Percentiles rank a stretch among this genome's conserved stretches.
phyloP scores from a whole-genome alignment of 1,284 basidiomycete species.

The Cutaneotrichosporon dermatis region DNA sequence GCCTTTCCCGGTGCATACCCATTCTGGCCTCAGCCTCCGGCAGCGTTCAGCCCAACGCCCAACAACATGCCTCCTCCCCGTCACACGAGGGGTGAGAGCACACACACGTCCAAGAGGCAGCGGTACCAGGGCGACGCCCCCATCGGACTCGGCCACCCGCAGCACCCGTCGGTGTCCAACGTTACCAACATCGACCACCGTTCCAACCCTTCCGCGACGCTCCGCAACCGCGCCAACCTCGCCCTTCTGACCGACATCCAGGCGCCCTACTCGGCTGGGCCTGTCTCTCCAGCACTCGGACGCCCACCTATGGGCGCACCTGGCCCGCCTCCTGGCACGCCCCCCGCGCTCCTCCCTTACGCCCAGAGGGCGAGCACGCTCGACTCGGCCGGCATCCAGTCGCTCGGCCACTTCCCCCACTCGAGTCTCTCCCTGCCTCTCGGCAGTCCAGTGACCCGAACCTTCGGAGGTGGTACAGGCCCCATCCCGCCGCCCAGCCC shows the following conservation, averaged over 20 bases:
- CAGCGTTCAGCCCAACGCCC: not conserved
- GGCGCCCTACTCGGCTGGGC: not conserved
- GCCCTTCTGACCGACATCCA: not conserved
- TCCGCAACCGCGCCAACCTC: constrained; percentile 1
- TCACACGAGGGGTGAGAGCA: not conserved
- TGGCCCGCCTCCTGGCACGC: not conserved
- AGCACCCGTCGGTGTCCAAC: not conserved
- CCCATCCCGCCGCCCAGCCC: constrained; percentile 1
- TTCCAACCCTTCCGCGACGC: not conserved
- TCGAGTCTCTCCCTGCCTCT: constrained; percentile 14
- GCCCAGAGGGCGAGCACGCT: not conserved
- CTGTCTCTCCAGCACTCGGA: not conserved
- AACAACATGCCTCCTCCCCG: not conserved
- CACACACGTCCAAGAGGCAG: not conserved
- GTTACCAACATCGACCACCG: not conserved
- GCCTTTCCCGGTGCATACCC: constrained; percentile 12
- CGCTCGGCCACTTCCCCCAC: constrained; percentile 15
- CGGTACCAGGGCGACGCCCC: not conserved
- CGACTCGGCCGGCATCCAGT: not conserved
- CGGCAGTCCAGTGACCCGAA: not conserved
- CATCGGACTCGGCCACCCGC: not conserved
- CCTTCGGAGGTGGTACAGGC: not conserved
- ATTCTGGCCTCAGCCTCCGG: constrained; percentile 8
- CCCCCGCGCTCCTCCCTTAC: constrained; percentile 11
- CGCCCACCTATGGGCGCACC: constrained; percentile 5